phyloP scores from a whole-genome alignment of 163 green algal species.

The Dunaliella salina region DNA sequence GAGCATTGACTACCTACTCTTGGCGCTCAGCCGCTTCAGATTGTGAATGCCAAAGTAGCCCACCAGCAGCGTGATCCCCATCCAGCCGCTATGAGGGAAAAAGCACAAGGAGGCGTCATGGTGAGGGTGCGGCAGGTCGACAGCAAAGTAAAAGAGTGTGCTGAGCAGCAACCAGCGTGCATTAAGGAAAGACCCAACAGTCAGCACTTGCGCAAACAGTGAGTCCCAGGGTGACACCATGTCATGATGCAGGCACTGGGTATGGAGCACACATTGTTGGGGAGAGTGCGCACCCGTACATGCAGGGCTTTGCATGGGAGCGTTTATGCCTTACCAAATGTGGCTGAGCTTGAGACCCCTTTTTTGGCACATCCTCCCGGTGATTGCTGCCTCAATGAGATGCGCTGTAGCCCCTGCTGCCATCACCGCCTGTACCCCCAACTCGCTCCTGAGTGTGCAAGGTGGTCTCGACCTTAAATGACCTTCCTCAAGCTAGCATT shows the following conservation, averaged over 20 bases:
- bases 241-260: too few relatives aligned
- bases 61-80: neutral
- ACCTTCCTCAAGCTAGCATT: too few relatives aligned
- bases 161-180: too few relatives aligned
- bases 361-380: neutral
- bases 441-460: constrained; percentile 3
- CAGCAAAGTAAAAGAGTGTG: too few relatives aligned
- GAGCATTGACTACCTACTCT: neutral
- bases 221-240: too few relatives aligned
- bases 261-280: too few relatives aligned
- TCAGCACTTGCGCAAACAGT: too few relatives aligned
- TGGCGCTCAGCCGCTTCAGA: neutral
- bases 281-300: too few relatives aligned
- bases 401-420: neutral
- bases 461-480: neutral
- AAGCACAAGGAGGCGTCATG: neutral
- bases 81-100: neutral
- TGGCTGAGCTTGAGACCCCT: neutral
- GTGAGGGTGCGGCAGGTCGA: too few relatives aligned
- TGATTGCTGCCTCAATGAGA: neutral
- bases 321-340: neutral
- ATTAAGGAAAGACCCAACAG: too few relatives aligned
- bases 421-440: constrained; percentile 6
- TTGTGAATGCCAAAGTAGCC: neutral
- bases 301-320: too few relatives aligned